phyloP scores from a whole-genome alignment of 331 rosid species.

The Pyracantha coccinea region DNA sequence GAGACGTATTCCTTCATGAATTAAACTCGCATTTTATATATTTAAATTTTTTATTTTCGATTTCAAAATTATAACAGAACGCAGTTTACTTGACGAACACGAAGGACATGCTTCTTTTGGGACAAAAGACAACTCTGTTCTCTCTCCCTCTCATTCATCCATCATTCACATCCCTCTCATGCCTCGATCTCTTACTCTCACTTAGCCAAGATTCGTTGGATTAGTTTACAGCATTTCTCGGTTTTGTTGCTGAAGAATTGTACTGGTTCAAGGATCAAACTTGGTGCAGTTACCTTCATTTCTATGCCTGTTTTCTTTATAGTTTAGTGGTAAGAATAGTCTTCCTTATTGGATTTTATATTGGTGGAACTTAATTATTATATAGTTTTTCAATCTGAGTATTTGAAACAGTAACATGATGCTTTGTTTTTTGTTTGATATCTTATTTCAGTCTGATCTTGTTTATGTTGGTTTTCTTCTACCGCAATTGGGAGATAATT shows the following conservation, averaged over 20 bases:
- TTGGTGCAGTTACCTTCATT: background rate
- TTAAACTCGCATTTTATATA: background rate
- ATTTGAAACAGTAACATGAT: background rate
- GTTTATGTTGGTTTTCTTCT: too few species aligned
- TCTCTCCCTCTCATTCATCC: too few species aligned
- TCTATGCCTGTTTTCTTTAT: too few species aligned
- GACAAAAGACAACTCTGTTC: too few species aligned
- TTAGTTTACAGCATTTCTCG: background rate
- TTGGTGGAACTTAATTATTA: background rate
- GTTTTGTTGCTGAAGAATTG: background rate
- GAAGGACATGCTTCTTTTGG: too few species aligned
- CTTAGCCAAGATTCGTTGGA: background rate
- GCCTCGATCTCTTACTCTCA: background rate
- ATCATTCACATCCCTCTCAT: too few species aligned
- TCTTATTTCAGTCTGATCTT: background rate
- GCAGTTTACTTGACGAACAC: too few species aligned
- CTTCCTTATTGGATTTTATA: background rate
- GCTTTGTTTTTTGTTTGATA: background rate
- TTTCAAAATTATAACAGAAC: too few species aligned
- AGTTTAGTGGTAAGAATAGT: background rate
- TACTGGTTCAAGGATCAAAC: background rate
- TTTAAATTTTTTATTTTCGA: too few species aligned
- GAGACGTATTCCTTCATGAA: background rate
- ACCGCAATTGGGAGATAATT: background rate
- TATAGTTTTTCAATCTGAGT: background rate